Evolutionary conservation across 2,329 filamentous ascomycete genomes (phyloP), one percentile per base, ranked within the genome.

Genomic region (Lasiodiplodia sp.): DNA sequence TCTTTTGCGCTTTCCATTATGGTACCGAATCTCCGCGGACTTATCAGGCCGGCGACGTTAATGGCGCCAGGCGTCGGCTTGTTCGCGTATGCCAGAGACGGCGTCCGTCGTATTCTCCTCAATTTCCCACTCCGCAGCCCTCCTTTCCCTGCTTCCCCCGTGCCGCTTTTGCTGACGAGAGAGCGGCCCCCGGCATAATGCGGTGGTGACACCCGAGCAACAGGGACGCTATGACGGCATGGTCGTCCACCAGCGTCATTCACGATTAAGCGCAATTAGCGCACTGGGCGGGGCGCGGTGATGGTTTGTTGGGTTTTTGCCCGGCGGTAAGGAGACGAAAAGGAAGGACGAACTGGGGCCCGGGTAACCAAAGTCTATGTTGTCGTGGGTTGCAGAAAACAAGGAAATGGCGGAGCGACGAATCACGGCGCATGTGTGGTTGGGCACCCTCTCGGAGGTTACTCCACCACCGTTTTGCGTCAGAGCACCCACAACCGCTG

Each of bases 261-360:
- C 44, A 21, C n/a, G 44, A 47, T 21, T 21, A 47, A 47, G 44
- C 44, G 44, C 44, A 47, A n/a, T 47, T 47, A 47, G 44, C 44
- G 44, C 44, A 6, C 3, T 10, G 7, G n/a, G 44, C 44, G 44
- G 44, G 44, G 44, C 44, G 44, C 44, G 44, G 44, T 47, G 44
- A 47, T 47, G 44, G 40, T 16, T 14, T 18, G 16, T 16, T 18
- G 16, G 40, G 44, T n/a, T 21, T 47, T n/a, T 47, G 44, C 44
- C 44, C 44, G 44, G 44, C 44, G 44, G 44, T 47, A 47, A 47
- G 44, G 44, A 47, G 44, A 47, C 44, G 44, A 47, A 47, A 47
- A 47, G 44, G 44, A 47, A 47, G 21, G 14, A 14, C 18, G 18
- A 47, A 11, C 44, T 47, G 44, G 44, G 44, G 44, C 44, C 44